A percentile compares a stretch with the other conserved stretches of the same genome.
These are phyloP conservation scores for Russula emetica DNA, from an alignment of 768 basidiomycete species.

Conservation along the genomic window DNA sequence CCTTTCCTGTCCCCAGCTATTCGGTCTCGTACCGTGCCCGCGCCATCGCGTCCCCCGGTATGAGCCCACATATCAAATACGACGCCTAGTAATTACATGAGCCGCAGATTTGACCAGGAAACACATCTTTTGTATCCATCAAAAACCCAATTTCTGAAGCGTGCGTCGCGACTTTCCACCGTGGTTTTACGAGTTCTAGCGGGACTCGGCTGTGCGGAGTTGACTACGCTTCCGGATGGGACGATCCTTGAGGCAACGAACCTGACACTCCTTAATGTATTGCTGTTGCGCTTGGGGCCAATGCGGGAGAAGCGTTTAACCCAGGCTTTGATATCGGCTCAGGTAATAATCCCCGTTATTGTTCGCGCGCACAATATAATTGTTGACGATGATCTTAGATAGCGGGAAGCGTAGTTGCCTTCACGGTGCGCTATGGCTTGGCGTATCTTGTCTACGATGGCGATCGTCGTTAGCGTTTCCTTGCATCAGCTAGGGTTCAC, in stretches of 20 bases:
- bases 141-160: conserved; percentile 52
- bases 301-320: conserved; percentile 83
- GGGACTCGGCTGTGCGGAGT: conserved; percentile 58
- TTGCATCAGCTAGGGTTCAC: too few species aligned
- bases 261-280: conserved; percentile 84
- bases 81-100: background rate
- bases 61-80: conserved; percentile 27
- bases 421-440: conserved; percentile 83
- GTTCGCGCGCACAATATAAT: background rate
- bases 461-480: conserved; percentile 58
- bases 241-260: conserved; percentile 73
- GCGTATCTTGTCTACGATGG: conserved; percentile 90
- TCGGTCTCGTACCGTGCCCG: conserved; percentile 90
- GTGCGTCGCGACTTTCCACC: conserved; percentile 52
- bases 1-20: conserved; percentile 90
- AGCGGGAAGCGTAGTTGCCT: conserved; percentile 74
- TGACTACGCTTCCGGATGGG: conserved; percentile 53
- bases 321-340: conserved; percentile 64
- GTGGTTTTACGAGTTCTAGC: conserved; percentile 58
- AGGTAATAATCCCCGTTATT: conserved; percentile 44
- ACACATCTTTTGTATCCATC: conserved; percentile 81
- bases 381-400: conserved; percentile 40
- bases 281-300: conserved; percentile 75
- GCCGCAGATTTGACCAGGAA: conserved; percentile 61
- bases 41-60: conserved; percentile 90